Evolutionary conservation across 2,329 filamentous ascomycete species (phyloP), one percentile per base, ranked within the genome.

Genomic region (Arthrobotrys sphaeroides): DNA sequence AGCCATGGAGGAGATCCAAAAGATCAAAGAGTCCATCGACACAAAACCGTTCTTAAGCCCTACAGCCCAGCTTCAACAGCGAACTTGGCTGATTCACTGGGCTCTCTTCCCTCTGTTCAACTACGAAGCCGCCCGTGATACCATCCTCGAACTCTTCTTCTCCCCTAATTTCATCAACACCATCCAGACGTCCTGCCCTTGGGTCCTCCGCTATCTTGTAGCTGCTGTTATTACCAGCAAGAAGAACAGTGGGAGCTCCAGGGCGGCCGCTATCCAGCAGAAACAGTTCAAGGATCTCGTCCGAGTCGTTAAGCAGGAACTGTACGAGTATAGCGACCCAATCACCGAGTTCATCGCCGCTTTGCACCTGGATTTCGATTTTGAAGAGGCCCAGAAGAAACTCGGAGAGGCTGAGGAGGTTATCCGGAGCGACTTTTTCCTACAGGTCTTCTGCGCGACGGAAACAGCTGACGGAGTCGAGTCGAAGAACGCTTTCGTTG

Each of bases 51-150:
- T 97, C 88, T 95, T 90, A 88, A 97, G 97, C 87, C 92, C 94
- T 26, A 88, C 97, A 78, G 94, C 92, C 75, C 95, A 99, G 86
- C 90, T 99, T 77, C 91, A 94, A 83, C 94, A 97, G 87, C 92
- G 95, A 82, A 96, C 94, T 73, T 97, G 94, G 92, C 87, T 99
- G 81, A 91, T 97, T 81, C 95, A 99, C 91, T 99, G 95, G 94
- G 90, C 92, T 49, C 90, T 99, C 77, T 99, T 98, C 89, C 94
- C 95, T 77, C 94, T 97, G 85, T 99, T 98, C 89, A 98, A 99
- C 89, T 90, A 92, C 85, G 94, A 98, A 81, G 87, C 89, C 78
- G 92, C 93, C 73, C 93, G 94, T 81, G 95, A 99, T 82, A 88
- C 89, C 80, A 88, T 99, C 80, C 92, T 95, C 82, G 95, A 99